phyloP scores from a whole-genome alignment of 1,284 basidiomycete species.

The Entoloma clypeatum region DNA sequence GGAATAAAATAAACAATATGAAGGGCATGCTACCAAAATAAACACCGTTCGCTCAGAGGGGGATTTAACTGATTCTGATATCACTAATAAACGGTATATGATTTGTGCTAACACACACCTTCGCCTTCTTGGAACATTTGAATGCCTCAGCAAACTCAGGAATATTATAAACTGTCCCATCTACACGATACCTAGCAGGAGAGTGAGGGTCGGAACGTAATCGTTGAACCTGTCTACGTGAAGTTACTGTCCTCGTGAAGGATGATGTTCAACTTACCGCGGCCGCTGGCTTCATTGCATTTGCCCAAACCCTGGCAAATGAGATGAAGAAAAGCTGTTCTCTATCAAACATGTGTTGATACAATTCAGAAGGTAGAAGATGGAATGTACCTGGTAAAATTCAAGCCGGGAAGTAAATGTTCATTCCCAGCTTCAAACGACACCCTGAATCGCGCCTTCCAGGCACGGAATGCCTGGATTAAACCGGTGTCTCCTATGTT shows the following conservation, averaged over 20 bases:
- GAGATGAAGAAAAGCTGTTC: conserved; percentile 92
- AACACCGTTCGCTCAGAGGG: conserved; percentile 59
- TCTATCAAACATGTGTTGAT: conserved; percentile 32
- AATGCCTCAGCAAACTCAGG: conserved; percentile 79
- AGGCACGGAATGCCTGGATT: conserved; percentile 84
- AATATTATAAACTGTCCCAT: conserved; percentile 79
- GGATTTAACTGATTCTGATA: conserved; percentile 53
- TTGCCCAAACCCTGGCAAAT: conserved; percentile 76
- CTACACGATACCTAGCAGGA: conserved; percentile 73
- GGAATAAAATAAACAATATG: not conserved
- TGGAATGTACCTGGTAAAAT: conserved; percentile 58
- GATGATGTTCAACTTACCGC: conserved; percentile 43
- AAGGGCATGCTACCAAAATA: conserved; percentile 53
- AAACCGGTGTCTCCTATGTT: conserved; percentile 88
- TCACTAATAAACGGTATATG: conserved; percentile 3
- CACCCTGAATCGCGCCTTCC: conserved; percentile 66
- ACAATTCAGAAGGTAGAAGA: not conserved
- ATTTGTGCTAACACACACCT: conserved; percentile 39
- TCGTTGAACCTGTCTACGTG: conserved; percentile 57
- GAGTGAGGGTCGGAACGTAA: conserved; percentile 89
- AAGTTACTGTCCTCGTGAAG: conserved; percentile 19
- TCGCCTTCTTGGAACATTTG: conserved; percentile 66
- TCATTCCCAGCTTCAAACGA: conserved; percentile 58
- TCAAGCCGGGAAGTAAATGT: conserved; percentile 78
- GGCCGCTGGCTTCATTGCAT: conserved; percentile 71